Evolutionary conservation across 495 filamentous ascomycete genomes (phyloP).

Genomic region (Cairneyella variabilis): DNA sequence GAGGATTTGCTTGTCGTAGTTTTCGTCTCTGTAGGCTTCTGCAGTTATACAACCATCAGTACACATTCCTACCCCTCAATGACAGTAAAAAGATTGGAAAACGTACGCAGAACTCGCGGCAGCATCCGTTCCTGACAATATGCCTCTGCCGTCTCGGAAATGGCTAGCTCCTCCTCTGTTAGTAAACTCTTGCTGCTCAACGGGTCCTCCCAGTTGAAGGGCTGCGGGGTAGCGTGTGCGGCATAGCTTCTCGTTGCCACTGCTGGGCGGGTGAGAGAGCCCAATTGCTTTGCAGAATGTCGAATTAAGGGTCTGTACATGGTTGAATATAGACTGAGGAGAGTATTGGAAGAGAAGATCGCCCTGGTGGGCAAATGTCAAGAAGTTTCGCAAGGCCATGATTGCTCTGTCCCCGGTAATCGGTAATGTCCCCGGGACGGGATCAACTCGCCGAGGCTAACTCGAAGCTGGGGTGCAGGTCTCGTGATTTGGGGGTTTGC

Average conservation of each 20-base stretch:
- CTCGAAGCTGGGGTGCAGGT: neutral
- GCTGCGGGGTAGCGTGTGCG: constrained; percentile 34
- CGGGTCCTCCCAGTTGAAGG: constrained; percentile 93
- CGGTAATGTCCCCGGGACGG: neutral
- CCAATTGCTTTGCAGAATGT: constrained; percentile 32
- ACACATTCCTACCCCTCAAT: neutral
- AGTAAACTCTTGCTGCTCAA: constrained; percentile 66
- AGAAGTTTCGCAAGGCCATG: neutral
- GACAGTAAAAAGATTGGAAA: no score
- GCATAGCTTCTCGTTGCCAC: constrained; percentile 33
- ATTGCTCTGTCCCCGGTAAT: neutral
- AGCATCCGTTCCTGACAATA: constrained; percentile 90
- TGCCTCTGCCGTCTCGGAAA: constrained; percentile 80
- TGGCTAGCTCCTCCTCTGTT: constrained; percentile 86
- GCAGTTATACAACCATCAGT: constrained; percentile 19
- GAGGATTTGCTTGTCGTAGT: constrained; percentile 86
- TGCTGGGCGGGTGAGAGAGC: constrained; percentile 21
- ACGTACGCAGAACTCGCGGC: constrained; percentile 83
- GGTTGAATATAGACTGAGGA: constrained; percentile 9
- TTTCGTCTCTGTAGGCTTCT: constrained; percentile 95
- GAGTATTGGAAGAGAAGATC: neutral
- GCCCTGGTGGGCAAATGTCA: neutral
- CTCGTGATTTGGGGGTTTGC: no score
- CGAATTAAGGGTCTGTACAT: constrained; percentile 39
- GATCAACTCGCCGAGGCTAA: neutral